Evolutionary conservation across 2,329 filamentous ascomycete genomes (phyloP).

Genomic region (Fusarium napiforme): DNA sequence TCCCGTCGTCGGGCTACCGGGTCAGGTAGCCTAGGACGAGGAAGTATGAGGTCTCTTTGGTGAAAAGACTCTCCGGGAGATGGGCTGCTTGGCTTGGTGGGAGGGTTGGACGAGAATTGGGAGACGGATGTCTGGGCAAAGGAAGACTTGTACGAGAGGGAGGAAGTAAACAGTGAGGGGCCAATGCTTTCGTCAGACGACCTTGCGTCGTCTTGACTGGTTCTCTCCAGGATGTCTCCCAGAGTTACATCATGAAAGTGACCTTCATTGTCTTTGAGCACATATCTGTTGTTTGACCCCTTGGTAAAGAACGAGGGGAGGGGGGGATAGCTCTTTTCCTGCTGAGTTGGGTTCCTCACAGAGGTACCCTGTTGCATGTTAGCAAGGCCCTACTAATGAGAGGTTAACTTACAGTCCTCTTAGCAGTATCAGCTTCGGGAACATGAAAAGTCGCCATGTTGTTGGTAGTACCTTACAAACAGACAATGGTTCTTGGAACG

Average conservation of each 20-base stretch:
- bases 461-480: neutral
- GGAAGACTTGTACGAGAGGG: constrained; percentile 26
- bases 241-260: neutral
- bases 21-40: constrained; percentile 7
- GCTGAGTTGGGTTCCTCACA: neutral
- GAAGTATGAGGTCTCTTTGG: neutral
- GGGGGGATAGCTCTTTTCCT: neutral
- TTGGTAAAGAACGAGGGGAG: constrained; percentile 8
- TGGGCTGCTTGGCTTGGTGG: neutral
- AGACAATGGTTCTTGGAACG: neutral
- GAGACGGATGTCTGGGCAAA: constrained; percentile 27
- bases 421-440: neutral
- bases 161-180: constrained; percentile 16
- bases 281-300: neutral
- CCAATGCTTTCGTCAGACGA: constrained; percentile 19
- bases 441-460: constrained; percentile 4
- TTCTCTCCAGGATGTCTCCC: neutral
- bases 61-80: neutral
- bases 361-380: constrained; percentile 1
- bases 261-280: neutral
- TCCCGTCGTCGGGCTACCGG: constrained; percentile 9
- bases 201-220: constrained; percentile 1
- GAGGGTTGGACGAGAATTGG: neutral
- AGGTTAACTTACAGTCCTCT: neutral
- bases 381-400: neutral